These are phyloP conservation scores for Aspergillus sclerotialis DNA, from an alignment of 2,329 filamentous ascomycete genomes.

Conservation along the genomic window DNA sequence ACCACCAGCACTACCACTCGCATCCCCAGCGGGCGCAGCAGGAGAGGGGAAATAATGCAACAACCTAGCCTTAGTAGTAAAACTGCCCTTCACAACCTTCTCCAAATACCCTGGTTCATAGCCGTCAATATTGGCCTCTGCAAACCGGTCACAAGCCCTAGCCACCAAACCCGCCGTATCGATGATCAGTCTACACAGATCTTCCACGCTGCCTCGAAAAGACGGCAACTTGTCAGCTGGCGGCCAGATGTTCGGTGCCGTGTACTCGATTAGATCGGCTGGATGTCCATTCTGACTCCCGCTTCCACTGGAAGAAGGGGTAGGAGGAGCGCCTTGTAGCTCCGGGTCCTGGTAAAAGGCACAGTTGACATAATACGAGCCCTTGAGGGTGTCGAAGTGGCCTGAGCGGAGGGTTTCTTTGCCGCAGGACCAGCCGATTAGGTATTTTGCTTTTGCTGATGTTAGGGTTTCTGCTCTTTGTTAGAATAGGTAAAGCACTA, in stretches of 20 bases:
- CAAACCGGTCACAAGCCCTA: constrained; percentile 81
- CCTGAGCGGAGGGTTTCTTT: constrained; percentile 58
- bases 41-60: constrained; percentile 78
- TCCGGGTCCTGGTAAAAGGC: constrained; percentile 43
- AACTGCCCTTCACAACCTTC: constrained; percentile 74
- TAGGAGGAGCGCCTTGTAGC: constrained; percentile 30
- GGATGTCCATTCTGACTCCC: neutral
- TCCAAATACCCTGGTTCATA: constrained; percentile 78
- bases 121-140: constrained; percentile 65
- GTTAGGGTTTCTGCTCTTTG: constrained; percentile 31
- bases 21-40: constrained; percentile 1
- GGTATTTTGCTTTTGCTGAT: constrained; percentile 47
- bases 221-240: constrained; percentile 60
- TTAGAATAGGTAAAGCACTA: constrained; percentile 22
- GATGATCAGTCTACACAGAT: constrained; percentile 76
- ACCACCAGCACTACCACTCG: too few relatives aligned
- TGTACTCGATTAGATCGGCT: constrained; percentile 82
- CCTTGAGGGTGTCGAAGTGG: constrained; percentile 56
- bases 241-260: constrained; percentile 87
- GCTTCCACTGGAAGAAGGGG: constrained; percentile 18
- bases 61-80: constrained; percentile 82
- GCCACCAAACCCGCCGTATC: constrained; percentile 85
- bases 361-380: constrained; percentile 59
- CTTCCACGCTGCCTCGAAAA: constrained; percentile 66
- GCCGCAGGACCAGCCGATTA: constrained; percentile 58